Base-by-base conservation (phyloP, 331 rosid species). In the Malus hybrid region DNA sequence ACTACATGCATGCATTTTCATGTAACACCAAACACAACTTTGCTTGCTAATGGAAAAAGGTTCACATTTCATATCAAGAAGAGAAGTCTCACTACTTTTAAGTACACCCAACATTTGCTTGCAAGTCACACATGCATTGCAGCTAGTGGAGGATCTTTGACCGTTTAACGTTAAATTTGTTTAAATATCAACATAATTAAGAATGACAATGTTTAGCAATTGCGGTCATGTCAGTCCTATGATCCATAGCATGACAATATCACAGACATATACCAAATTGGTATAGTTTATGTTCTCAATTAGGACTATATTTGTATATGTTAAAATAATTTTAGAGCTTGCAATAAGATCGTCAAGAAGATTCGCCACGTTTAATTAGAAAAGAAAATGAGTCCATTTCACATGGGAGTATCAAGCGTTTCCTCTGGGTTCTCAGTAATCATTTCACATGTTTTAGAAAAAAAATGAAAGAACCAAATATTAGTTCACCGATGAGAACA, bases 371-470 rank as follows among this genome's bases (percentile, higher is more conserved):
- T 60, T 46, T 72, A 19, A 18, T 67, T 28, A n/a, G 19, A 39
- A 44, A 80, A 77, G 31, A 36, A 73, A 39, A 56, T 19, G 33
- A 70, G 60, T 65, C 20, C 36, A 28, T 39, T 39, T 73, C 78
- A 66, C 78, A 56, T 72, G 70, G 81, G 67, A 52, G 75, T 12
- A 42, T 54, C 70, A 62, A 73, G 24, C 72, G 50, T 29, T 57
- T 60, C 27, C 52, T 66, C 28, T 36, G 27, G 68, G 27, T 22
- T 79, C 20, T 68, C 11, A 19, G 61, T 39, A 19, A 80, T 73
- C 76, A 74, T 69, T 79, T 80, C 83, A 80, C 72, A 61, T 68
- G 66, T 24, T 74, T 42, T 20, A 15, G 46, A 18, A 16, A 32
- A 67, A 39, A 11, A 33, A 33, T 12, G 4, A 27, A 55, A 19